Evolutionary conservation across 2,329 filamentous ascomycete genomes (phyloP).

Genomic region (Blastomyces silverae): DNA sequence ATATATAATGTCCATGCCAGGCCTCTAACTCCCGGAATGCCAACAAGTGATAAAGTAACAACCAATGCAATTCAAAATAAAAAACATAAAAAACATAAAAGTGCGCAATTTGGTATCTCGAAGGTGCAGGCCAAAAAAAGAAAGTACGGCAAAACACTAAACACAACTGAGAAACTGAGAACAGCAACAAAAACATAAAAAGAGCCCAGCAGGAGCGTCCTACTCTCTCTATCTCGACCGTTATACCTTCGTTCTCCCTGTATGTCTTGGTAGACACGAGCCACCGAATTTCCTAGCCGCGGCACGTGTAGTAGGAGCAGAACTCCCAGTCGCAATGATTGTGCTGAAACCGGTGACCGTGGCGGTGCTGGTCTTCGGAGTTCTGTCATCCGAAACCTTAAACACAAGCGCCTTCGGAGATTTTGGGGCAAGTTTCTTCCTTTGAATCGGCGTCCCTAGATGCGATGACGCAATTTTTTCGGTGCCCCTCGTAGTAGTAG

Average conservation of each 20-base stretch:
- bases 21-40: not conserved
- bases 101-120: constrained; percentile 7
- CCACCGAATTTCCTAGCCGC: not conserved
- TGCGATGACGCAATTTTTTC: constrained; percentile 15
- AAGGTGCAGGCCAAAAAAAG: not conserved
- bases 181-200: not conserved
- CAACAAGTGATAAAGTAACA: not conserved
- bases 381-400: constrained; percentile 12
- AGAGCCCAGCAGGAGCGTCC: not conserved
- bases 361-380: not conserved
- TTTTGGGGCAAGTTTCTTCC: constrained; percentile 34
- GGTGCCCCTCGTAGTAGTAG: not conserved
- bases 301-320: not conserved
- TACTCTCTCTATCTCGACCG: not conserved
- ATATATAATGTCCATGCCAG: not conserved
- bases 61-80: not conserved
- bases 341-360: not conserved
- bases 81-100: not conserved
- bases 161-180: too few species aligned
- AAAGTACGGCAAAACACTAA: not conserved
- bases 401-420: constrained; percentile 24
- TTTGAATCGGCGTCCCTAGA: constrained; percentile 26
- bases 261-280: constrained; percentile 9
- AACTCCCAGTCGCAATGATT: not conserved
- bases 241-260: constrained; percentile 5